These are phyloP conservation scores for Aegle marmelos DNA, from an alignment of 345 rosid species.

Conservation along the genomic window DNA sequence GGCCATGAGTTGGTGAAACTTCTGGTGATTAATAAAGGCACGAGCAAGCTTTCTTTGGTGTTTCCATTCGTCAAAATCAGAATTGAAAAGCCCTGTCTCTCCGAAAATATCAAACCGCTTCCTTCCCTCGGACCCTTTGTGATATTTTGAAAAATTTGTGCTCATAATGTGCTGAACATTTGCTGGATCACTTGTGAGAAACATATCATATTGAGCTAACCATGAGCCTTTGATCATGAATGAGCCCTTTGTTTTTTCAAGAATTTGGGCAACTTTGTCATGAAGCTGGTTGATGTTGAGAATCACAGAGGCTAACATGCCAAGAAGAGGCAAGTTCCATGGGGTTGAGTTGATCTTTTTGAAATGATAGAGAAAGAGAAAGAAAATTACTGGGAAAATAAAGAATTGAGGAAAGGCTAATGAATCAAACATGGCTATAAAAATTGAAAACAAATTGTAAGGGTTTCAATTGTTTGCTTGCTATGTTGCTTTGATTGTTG, in stretches of 20 bases:
- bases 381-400: not conserved
- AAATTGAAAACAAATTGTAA: not conserved
- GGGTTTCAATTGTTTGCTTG: not conserved
- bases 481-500: not conserved
- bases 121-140: slow-evolving; percentile 32
- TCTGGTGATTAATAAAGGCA: slow-evolving; percentile 14
- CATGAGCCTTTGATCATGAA: slow-evolving; percentile 19
- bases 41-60: slow-evolving; percentile 32
- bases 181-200: slow-evolving; percentile 31
- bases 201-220: slow-evolving; percentile 17
- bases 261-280: slow-evolving; percentile 20
- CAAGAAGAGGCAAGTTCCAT: slow-evolving; percentile 32
- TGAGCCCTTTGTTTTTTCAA: slow-evolving; percentile 23
- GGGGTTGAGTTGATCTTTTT: not conserved
- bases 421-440: not conserved
- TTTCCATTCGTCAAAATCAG: slow-evolving; percentile 37
- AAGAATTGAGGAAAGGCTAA: not conserved
- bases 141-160: slow-evolving; percentile 29
- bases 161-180: slow-evolving; percentile 35
- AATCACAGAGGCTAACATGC: slow-evolving; percentile 27
- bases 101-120: slow-evolving; percentile 38
- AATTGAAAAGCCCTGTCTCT: slow-evolving; percentile 40
- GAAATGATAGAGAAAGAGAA: not conserved
- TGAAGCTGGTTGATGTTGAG: slow-evolving; percentile 14
- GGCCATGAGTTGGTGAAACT: slow-evolving; percentile 24